phyloP scores from a whole-genome alignment of 768 basidiomycete species.

The Boletus fagicola region DNA sequence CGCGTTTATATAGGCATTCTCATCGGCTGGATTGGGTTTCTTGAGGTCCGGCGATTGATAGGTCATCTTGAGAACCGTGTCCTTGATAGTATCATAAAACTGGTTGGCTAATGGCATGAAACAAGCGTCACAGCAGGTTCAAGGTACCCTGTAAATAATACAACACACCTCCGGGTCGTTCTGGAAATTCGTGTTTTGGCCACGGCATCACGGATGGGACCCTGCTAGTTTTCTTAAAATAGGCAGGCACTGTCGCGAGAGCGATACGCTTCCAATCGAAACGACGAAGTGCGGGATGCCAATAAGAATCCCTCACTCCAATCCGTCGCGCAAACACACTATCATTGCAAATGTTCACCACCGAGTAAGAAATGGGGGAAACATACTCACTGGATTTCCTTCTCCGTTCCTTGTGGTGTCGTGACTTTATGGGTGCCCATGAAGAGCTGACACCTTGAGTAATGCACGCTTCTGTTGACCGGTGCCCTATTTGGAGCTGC shows the following conservation, averaged over 20 bases:
- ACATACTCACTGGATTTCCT: constrained; percentile 45
- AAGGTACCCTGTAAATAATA: not conserved
- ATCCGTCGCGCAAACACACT: constrained; percentile 81
- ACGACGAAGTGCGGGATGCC: constrained; percentile 51
- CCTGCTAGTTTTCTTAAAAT: constrained; percentile 35
- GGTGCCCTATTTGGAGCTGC: constrained; percentile 23
- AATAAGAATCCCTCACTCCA: constrained; percentile 57
- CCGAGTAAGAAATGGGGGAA: not conserved
- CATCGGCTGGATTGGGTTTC: constrained; percentile 39
- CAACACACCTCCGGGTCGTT: constrained; percentile 31
- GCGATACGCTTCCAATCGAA: constrained; percentile 77
- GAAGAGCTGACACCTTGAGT: constrained; percentile 78
- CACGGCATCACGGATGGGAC: constrained; percentile 57
- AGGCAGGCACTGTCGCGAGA: constrained; percentile 59
- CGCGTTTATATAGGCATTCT: constrained; percentile 60
- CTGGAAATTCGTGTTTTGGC: constrained; percentile 54
- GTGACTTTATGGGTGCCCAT: constrained; percentile 54
- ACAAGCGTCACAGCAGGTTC: constrained; percentile 7
- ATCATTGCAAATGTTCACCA: constrained; percentile 2
- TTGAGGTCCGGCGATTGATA: constrained; percentile 59
- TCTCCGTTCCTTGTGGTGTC: constrained; percentile 33
- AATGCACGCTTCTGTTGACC: constrained; percentile 50
- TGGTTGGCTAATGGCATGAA: constrained; percentile 29
- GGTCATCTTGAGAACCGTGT: constrained; percentile 65
- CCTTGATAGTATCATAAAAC: constrained; percentile 62